Conservation (phyloP, 345 rosid species). For the Ricinus communis region DNA sequence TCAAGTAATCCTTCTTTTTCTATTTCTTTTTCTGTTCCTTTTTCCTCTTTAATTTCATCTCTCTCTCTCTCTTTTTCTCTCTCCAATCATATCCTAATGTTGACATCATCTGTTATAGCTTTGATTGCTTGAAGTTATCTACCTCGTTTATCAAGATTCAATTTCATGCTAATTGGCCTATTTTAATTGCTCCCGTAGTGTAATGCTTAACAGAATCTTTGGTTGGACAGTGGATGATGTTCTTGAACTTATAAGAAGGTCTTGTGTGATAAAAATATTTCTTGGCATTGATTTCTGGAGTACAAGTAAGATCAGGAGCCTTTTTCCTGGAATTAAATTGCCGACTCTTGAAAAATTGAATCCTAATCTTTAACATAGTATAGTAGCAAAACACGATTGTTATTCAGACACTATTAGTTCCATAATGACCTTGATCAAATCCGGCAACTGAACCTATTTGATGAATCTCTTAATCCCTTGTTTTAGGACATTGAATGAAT, state of each 20-base stretch:
- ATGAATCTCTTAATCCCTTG: background rate
- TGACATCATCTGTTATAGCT: background rate
- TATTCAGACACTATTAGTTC: background rate
- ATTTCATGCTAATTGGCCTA: background rate
- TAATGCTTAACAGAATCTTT: background rate
- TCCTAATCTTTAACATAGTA: too few relatives aligned
- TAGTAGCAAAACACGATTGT: background rate
- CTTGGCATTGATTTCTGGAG: background rate
- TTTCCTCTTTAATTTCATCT: background rate
- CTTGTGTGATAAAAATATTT: background rate
- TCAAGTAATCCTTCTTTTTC: conserved; percentile 43
- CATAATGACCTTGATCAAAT: background rate
- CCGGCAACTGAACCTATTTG: background rate
- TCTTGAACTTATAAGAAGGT: background rate
- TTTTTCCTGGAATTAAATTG: background rate
- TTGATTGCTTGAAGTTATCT: background rate
- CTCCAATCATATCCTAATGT: background rate
- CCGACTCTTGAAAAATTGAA: too few relatives aligned
- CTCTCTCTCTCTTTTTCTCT: background rate
- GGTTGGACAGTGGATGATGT: background rate
- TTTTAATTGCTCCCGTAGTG: background rate
- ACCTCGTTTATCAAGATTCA: background rate
- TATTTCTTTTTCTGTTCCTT: too few relatives aligned
- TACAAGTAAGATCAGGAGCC: background rate
- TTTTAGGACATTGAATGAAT: background rate